Conservation (phyloP, 2,329 filamentous ascomycete species). For the Alternaria atra region DNA sequence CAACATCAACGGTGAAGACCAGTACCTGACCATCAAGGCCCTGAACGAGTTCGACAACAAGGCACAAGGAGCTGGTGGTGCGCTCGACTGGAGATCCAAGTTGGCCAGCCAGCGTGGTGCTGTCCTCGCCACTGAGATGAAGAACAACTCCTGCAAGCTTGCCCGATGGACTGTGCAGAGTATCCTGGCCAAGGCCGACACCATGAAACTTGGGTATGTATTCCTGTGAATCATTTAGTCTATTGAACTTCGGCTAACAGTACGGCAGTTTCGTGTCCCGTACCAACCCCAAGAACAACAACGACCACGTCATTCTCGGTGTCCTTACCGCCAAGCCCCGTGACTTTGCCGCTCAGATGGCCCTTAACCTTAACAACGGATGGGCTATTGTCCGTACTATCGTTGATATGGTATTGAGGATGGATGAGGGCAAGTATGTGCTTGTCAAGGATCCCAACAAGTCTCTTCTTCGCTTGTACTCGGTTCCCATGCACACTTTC, state of each 20-base stretch:
- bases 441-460: slow-evolving; percentile 93
- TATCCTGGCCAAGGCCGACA: slow-evolving; percentile 95
- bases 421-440: slow-evolving; percentile 82
- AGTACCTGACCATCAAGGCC: slow-evolving; percentile 90
- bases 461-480: slow-evolving; percentile 90
- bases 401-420: slow-evolving; percentile 87
- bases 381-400: slow-evolving; percentile 99
- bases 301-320: slow-evolving; percentile 93
- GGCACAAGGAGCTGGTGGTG: slow-evolving; percentile 92
- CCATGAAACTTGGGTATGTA: slow-evolving; percentile 94
- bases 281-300: slow-evolving; percentile 87
- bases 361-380: slow-evolving; percentile 93
- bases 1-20: slow-evolving; percentile 88
- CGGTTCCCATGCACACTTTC: slow-evolving; percentile 85
- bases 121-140: slow-evolving; percentile 99
- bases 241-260: slow-evolving; percentile 12
- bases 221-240: slow-evolving; percentile 2
- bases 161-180: slow-evolving; percentile 97
- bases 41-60: slow-evolving; percentile 99
- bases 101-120: slow-evolving; percentile 93
- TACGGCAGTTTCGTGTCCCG: slow-evolving; percentile 87
- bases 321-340: slow-evolving; percentile 97
- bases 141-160: slow-evolving; percentile 99
- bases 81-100: slow-evolving; percentile 96
- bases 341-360: slow-evolving; percentile 98